Evolutionary conservation across 306 rosid genomes (phyloP).

Genomic region (Crotalaria pallida): DNA sequence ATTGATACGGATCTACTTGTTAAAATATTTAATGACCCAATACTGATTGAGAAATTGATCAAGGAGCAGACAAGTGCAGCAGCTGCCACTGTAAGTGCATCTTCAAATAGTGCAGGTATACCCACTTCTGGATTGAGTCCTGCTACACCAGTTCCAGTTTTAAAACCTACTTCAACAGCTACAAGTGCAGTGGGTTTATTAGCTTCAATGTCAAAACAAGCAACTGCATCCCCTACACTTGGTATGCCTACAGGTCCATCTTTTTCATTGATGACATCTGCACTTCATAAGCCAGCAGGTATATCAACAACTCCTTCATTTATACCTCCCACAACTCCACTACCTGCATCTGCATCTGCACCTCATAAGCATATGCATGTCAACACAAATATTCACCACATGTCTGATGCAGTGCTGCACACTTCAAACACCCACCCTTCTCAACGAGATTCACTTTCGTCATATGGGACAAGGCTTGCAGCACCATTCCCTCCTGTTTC

Average conservation of each 20-base stretch:
- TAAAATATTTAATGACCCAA: slow-evolving; percentile 52
- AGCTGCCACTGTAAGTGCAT: background rate
- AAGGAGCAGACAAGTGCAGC: slow-evolving; percentile 19
- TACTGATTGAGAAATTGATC: slow-evolving; percentile 49
- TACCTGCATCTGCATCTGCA: background rate
- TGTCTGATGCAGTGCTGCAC: slow-evolving; percentile 16
- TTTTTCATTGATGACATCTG: background rate
- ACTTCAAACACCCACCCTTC: slow-evolving; percentile 2
- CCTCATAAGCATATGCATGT: slow-evolving; percentile 8
- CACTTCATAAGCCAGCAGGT: background rate
- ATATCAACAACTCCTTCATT: background rate
- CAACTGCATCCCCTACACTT: background rate
- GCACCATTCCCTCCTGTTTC: slow-evolving; percentile 13
- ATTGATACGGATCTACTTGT: slow-evolving; percentile 58
- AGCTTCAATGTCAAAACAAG: slow-evolving; percentile 13
- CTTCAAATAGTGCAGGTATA: background rate
- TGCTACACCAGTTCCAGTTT: slow-evolving; percentile 5
- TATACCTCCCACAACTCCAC: background rate
- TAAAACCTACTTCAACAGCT: background rate
- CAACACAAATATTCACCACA: slow-evolving; percentile 5
- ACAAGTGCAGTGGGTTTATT: background rate
- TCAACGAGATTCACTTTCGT: slow-evolving; percentile 1
- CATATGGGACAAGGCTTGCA: slow-evolving; percentile 21
- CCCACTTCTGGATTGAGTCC: slow-evolving; percentile 18
- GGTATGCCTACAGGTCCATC: background rate